Conservation (phyloP, 2,329 filamentous ascomycete genomes). For the Paracorniculantispora psalliotae region DNA sequence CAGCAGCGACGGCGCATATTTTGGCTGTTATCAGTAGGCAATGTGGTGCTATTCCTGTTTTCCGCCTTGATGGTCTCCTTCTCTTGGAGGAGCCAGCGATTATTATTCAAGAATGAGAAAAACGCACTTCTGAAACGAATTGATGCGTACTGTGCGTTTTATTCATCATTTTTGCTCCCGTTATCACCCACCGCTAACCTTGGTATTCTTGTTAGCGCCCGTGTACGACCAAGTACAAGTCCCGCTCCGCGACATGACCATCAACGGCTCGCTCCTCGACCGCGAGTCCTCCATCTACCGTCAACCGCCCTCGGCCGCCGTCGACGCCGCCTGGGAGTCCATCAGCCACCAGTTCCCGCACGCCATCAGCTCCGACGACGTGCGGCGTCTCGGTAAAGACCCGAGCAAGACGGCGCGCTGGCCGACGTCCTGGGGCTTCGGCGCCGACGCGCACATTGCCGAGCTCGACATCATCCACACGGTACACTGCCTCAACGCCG, state of each 20-base stretch:
- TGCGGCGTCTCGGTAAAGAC: conserved; percentile 8
- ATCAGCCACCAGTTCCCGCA: conserved; percentile 6
- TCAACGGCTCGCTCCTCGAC: conserved; percentile 5
- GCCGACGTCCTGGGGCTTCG: not conserved
- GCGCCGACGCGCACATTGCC: conserved; percentile 6
- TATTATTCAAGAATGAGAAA: not conserved
- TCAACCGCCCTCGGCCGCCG: not conserved
- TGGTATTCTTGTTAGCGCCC: not conserved
- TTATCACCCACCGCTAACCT: not conserved
- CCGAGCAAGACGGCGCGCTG: not conserved
- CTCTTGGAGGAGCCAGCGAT: not conserved
- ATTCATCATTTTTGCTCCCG: not conserved
- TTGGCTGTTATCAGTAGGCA: not conserved
- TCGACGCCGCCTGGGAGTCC: conserved; percentile 8
- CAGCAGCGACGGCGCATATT: not conserved
- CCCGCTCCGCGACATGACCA: not conserved
- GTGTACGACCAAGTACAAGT: not conserved
- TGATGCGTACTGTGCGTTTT: not conserved
- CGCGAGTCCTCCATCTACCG: conserved; percentile 2
- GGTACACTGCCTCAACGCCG: conserved; percentile 10
- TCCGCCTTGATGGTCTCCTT: not conserved
- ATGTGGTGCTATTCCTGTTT: not conserved
- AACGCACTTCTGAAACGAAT: not conserved
- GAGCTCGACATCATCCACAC: conserved; percentile 11
- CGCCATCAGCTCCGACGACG: conserved; percentile 6